Conservation (phyloP, 2,329 filamentous ascomycete species). For the Metarhizium guizhouense region DNA sequence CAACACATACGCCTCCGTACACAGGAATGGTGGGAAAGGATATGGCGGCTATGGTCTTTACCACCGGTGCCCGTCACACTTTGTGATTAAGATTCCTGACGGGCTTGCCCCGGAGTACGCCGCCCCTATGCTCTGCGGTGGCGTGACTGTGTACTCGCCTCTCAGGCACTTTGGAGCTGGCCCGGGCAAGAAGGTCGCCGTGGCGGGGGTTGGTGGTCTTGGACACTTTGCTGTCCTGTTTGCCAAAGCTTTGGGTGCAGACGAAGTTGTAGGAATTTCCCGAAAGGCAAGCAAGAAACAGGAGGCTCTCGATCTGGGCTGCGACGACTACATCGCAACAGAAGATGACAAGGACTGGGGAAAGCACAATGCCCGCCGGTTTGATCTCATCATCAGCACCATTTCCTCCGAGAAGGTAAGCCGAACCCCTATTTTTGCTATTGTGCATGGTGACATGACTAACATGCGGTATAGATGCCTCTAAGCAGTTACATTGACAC, state of each 20-base stretch:
- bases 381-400: slow-evolving; percentile 53
- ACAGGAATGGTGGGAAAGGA: slow-evolving; percentile 17
- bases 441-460: not conserved
- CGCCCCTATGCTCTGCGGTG: slow-evolving; percentile 62
- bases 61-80: slow-evolving; percentile 30
- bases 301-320: slow-evolving; percentile 49
- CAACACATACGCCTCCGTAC: slow-evolving; percentile 41
- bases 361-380: slow-evolving; percentile 36
- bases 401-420: slow-evolving; percentile 31
- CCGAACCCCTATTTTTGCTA: not conserved
- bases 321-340: slow-evolving; percentile 37
- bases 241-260: slow-evolving; percentile 57
- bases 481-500: slow-evolving; percentile 51
- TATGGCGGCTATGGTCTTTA: slow-evolving; percentile 41
- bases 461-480: slow-evolving; percentile 37
- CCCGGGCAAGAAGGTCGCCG: slow-evolving; percentile 56
- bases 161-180: slow-evolving; percentile 54
- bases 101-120: slow-evolving; percentile 29
- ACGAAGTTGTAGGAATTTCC: slow-evolving; percentile 52
- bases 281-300: slow-evolving; percentile 41
- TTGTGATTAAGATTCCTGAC: slow-evolving; percentile 40
- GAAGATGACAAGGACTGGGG: slow-evolving; percentile 45
- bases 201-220: slow-evolving; percentile 59
- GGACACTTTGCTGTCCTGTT: slow-evolving; percentile 62
- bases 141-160: slow-evolving; percentile 58